Conservation (phyloP, 257 asterid genomes). For the Nemophila menziesii region DNA sequence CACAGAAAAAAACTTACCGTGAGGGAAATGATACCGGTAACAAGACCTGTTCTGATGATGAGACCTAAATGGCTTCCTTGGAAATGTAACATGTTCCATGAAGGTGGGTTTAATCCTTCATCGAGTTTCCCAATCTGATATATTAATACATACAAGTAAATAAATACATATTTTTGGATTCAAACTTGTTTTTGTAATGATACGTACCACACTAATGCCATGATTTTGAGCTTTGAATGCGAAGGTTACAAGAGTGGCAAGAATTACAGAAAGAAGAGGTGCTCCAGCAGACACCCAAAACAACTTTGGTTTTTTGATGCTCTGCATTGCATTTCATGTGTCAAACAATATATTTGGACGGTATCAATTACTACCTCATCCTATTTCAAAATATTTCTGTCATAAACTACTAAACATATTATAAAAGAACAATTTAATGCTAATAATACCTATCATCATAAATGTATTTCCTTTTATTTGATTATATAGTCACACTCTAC, state of each 20-base stretch:
- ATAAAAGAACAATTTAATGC: too few species aligned
- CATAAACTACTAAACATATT: too few species aligned
- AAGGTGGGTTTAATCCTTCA: conserved; percentile 76
- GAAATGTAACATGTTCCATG: conserved; percentile 81
- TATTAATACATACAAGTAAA: neutral
- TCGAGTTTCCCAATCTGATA: conserved; percentile 66
- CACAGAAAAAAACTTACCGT: conserved; percentile 41
- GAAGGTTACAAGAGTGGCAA: conserved; percentile 60
- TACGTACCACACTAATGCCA: conserved; percentile 67
- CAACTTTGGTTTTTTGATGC: conserved; percentile 65
- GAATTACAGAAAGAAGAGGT: conserved; percentile 58
- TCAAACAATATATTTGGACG: neutral
- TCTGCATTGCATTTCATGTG: too few species aligned
- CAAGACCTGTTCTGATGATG: conserved; percentile 58
- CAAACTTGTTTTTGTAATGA: too few species aligned
- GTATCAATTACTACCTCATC: neutral
- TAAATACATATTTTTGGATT: too few species aligned
- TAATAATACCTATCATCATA: too few species aligned
- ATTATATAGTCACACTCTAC: too few species aligned
- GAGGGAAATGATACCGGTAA: conserved; percentile 82
- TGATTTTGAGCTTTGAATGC: conserved; percentile 61
- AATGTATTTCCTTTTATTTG: too few species aligned
- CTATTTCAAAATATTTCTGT: too few species aligned
- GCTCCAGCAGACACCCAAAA: conserved; percentile 98
- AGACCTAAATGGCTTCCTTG: conserved; percentile 49